Evolutionary conservation across 1,284 basidiomycete genomes (phyloP).

Genomic region (Termitomyces sp.): DNA sequence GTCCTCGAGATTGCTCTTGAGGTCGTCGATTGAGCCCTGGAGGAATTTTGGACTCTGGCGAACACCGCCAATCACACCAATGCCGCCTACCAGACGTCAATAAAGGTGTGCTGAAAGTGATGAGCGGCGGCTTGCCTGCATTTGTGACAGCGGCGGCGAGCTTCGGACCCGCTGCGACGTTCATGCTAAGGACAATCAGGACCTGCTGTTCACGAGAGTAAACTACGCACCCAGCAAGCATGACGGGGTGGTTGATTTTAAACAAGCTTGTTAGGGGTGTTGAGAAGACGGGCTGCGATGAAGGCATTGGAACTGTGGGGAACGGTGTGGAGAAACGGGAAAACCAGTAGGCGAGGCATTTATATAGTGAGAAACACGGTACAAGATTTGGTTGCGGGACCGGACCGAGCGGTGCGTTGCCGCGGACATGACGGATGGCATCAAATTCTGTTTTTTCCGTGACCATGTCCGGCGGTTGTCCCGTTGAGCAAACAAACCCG

Average conservation of each 20-base stretch:
- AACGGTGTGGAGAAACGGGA: conserved; percentile 1
- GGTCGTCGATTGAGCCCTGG: conserved; percentile 56
- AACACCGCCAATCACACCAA: conserved; percentile 83
- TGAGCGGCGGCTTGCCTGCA: conserved; percentile 38
- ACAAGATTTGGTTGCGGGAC: conserved; percentile 3
- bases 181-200: conserved; percentile 55
- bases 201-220: neutral
- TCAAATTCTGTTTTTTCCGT: conserved; percentile 5
- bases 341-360: neutral
- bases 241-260: conserved; percentile 78
- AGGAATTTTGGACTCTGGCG: conserved; percentile 67
- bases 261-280: conserved; percentile 68
- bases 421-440: conserved; percentile 9
- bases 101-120: neutral
- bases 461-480: conserved; percentile 43
- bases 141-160: conserved; percentile 79
- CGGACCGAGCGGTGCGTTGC: conserved; percentile 10
- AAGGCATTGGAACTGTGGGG: conserved; percentile 46
- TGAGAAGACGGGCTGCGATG: conserved; percentile 51
- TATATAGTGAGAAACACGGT: conserved; percentile 3
- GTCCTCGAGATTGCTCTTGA: conserved; percentile 67
- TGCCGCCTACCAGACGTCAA: conserved; percentile 44
- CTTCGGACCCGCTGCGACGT: conserved; percentile 76
- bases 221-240: conserved; percentile 47
- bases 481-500: conserved; percentile 43